Percentiles rank a stretch among this genome's conserved stretches.
Conservation (phyloP, 768 basidiomycete genomes). For the Boletellus ananiceps region DNA sequence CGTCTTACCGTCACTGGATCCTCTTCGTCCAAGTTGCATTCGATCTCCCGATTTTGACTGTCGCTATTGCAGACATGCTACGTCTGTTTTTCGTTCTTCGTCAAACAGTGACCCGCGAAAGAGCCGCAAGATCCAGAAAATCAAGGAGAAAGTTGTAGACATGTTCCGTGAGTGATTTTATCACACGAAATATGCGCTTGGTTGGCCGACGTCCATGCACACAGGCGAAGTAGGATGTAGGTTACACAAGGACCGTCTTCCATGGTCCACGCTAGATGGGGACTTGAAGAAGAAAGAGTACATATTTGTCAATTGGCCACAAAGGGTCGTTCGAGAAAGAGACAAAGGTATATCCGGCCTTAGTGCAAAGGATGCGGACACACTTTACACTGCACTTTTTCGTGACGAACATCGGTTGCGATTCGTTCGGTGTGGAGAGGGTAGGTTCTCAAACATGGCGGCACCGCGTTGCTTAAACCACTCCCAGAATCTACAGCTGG, state of each 20-base stretch:
- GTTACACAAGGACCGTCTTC: conserved; percentile 5
- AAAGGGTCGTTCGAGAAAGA: not conserved
- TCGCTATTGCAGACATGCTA: not conserved
- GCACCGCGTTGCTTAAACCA: too few relatives aligned
- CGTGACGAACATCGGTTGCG: not conserved
- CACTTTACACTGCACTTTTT: conserved; percentile 9
- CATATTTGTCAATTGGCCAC: conserved; percentile 6
- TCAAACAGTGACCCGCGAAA: not conserved
- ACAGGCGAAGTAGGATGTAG: conserved; percentile 8
- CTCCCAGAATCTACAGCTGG: too few relatives aligned
- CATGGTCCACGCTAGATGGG: conserved; percentile 11
- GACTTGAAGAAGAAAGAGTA: conserved; percentile 4
- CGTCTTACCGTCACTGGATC: not conserved
- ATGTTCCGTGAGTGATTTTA: conserved; percentile 9
- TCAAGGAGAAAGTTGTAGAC: not conserved
- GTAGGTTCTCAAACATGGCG: too few relatives aligned
- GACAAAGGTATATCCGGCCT: conserved; percentile 6
- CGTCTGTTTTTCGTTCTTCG: not conserved
- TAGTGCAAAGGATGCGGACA: conserved; percentile 4
- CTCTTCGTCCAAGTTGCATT: too few relatives aligned
- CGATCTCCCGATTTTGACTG: too few relatives aligned
- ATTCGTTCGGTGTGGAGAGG: not conserved
- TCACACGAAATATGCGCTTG: too few relatives aligned
- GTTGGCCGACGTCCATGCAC: too few relatives aligned
- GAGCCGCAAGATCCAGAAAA: not conserved